Base-by-base conservation (phyloP, 768 basidiomycete species). In the Omphalotus guepiniiformis region DNA sequence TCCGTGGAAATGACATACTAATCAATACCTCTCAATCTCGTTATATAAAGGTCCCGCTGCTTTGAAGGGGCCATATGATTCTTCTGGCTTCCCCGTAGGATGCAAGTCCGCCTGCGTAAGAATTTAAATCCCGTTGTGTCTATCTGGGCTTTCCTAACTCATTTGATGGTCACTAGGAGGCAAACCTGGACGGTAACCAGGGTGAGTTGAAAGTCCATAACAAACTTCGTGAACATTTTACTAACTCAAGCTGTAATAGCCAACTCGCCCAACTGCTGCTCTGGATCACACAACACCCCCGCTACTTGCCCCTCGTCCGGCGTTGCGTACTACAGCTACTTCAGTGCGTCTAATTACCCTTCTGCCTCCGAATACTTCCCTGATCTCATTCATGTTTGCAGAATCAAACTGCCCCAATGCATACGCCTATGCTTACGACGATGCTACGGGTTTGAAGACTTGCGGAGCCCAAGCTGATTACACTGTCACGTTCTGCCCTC, bases 31-130 rank as follows among this genome's bases (percentile, higher is more conserved):
- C 32, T 4, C n/a, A n/a, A n/a, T n/a, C n/a, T n/a, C 16, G 19
- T 9, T 8, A 22, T 4, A 13, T n/a, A 15, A 36, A 59, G 58
- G 58, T 51, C 58, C 58, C 7, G 38, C 55, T 15, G 30, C 27
- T 2, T 51, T 44, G 9, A 42, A 42, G 9, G 55, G 46, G 16
- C 53, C 7, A 65, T 58, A 54, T 63, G 72, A 58, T 55, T 59
- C 38, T 3, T 38, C 30, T 50, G 59, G 39, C 59, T 70, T 48
- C 65, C 63, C 42, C 16, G 69, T 71, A 1, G 74, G 73, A 23
- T 75, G 74, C 63, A 70, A 67, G 55, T 68, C 63, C 39, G 72
- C 72, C 3, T 76, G 74, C 55, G 45, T 52, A n/a, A 45, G 43
- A n/a, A n/a, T n/a, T n/a, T 45, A n/a, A 13, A 29, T 6, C 6